Evolutionary conservation across 2,329 filamentous ascomycete species (phyloP).

Genomic region (Annulohypoxylon truncatum): DNA sequence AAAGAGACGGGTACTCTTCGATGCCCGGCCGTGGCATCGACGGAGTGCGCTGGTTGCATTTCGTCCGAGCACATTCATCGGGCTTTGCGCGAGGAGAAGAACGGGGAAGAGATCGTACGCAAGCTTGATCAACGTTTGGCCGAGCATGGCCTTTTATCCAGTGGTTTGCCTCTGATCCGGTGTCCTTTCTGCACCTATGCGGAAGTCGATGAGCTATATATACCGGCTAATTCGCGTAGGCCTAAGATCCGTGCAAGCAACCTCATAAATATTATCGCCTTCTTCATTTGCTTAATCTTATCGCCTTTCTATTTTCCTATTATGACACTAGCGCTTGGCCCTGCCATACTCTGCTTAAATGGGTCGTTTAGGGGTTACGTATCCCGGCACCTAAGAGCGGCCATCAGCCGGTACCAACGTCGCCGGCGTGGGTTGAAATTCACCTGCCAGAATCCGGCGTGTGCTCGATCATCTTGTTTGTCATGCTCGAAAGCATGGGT

Average conservation of each 20-base stretch:
- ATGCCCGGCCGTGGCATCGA: conserved; percentile 80
- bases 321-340: conserved; percentile 60
- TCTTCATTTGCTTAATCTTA: conserved; percentile 47
- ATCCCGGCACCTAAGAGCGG: conserved; percentile 63
- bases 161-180: conserved; percentile 78
- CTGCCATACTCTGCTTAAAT: conserved; percentile 58
- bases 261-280: conserved; percentile 56
- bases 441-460: conserved; percentile 76
- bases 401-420: conserved; percentile 75
- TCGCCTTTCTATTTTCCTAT: conserved; percentile 68
- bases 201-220: conserved; percentile 83
- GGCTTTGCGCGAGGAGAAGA: conserved; percentile 76
- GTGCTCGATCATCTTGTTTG: conserved; percentile 79
- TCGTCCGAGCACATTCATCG: conserved; percentile 75
- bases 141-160: conserved; percentile 79
- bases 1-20: conserved; percentile 77
- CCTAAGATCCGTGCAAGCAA: conserved; percentile 68
- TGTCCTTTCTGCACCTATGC: conserved; percentile 95
- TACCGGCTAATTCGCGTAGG: conserved; percentile 64
- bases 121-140: conserved; percentile 84
- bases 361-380: conserved; percentile 57
- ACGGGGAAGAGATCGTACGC: conserved; percentile 76
- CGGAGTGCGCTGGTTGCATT: conserved; percentile 80
- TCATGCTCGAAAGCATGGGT: conserved; percentile 85
- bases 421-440: conserved; percentile 81